Conservation (phyloP, 106 monocot genomes). For the Ottelia alismoides region DNA sequence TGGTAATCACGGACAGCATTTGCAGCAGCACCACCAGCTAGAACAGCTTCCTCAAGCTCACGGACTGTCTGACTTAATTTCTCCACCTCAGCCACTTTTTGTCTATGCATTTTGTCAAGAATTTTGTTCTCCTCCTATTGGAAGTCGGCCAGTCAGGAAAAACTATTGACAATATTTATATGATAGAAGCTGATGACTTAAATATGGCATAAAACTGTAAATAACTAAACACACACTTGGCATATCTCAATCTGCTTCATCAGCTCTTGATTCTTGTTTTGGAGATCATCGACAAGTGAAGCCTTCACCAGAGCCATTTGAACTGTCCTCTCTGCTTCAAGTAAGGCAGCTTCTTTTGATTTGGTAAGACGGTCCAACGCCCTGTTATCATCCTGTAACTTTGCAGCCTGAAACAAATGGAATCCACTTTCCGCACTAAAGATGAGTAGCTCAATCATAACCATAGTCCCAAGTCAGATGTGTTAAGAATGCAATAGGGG, state of each 20-base stretch:
- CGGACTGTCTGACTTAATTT: slow-evolving; percentile 82
- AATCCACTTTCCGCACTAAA: too few relatives aligned
- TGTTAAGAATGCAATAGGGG: too few relatives aligned
- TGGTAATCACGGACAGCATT: slow-evolving; percentile 96
- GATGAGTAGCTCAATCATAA: too few relatives aligned
- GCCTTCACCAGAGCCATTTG: slow-evolving; percentile 18
- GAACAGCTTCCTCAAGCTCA: slow-evolving; percentile 89
- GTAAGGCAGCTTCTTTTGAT: too few relatives aligned
- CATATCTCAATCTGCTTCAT: slow-evolving; percentile 20
- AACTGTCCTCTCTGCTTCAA: slow-evolving; percentile 21
- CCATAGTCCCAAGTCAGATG: too few relatives aligned
- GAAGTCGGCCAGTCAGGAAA: neutral
- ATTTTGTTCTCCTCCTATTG: slow-evolving; percentile 95
- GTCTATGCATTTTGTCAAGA: slow-evolving; percentile 76
- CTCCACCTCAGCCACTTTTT: slow-evolving; percentile 92
- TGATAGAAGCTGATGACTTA: neutral
- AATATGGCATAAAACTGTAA: neutral
- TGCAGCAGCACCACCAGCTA: slow-evolving; percentile 84
- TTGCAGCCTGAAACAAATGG: too few relatives aligned
- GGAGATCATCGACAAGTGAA: slow-evolving; percentile 14
- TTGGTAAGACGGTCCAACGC: too few relatives aligned
- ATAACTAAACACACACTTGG: slow-evolving; percentile 2
- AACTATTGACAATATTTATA: neutral
- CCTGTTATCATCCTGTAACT: too few relatives aligned
- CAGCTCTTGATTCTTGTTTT: slow-evolving; percentile 19